Base-by-base conservation (phyloP, 169 alveolate genomes). In the Cystoisospora suis region DNA sequence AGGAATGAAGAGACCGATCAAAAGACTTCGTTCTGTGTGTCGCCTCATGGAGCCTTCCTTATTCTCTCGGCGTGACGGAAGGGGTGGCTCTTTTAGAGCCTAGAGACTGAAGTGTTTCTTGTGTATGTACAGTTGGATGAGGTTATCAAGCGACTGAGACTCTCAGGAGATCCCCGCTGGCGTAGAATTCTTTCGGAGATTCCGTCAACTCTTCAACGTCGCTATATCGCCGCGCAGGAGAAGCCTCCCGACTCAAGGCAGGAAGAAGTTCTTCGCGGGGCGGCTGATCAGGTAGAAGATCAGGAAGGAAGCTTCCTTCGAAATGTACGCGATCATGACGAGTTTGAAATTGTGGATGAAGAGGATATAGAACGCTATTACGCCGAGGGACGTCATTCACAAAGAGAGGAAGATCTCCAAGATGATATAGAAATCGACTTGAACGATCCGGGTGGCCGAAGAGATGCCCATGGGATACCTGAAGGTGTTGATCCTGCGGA, bases 401-500 rank as follows among this genome's bases (percentile, higher is more conserved):
- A n/a, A n/a, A n/a, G n/a, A n/a, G 42, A 1, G 3, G 77, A 12
- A 36, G 77, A 65, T 23, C 7, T 1, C 42, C 45, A 12, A 15
- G 77, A 7, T 59, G 75, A n/a, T 44, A n/a, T 65, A 15, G 77
- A 65, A n/a, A 44, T 65, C 45, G 77, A 65, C n/a, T 44, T 65
- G 5, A 44, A 44, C n/a, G 77, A 15, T 9, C 77, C 77, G 5
- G 34, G n/a, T 20, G 0, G 45, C 1, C 20, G 23, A 3, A 36
- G 77, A 9, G 4, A 27, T 6, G 1, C 4, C 6, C 5, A 20
- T 12, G 77, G 44, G 12, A n/a, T 65, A 5, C 77, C 77, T 1
- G 77, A 6, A n/a, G 77, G 77, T 5, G 77, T 65, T n/a, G 77
- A 65, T n/a, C 77, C 77, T 5, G 77, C 77, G 45, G 77, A 65